Conservation (phyloP, 2,329 filamentous ascomycete genomes). For the Stachybotrys chartarum region DNA sequence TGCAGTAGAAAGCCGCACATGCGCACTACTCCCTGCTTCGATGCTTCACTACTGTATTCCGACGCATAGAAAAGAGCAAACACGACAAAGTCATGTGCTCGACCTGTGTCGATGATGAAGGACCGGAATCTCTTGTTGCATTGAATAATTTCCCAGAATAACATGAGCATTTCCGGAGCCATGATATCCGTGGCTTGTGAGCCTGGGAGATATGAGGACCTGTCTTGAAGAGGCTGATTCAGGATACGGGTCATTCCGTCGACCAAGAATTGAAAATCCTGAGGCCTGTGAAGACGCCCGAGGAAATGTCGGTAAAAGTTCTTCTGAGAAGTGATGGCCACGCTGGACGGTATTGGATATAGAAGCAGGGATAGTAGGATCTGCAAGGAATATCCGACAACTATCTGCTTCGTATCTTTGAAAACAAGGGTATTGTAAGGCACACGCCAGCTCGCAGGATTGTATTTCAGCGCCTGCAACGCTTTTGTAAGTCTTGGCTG, state of each 20-base stretch:
- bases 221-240: conserved; percentile 86
- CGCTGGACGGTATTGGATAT: conserved; percentile 79
- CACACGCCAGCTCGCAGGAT: conserved; percentile 86
- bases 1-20: conserved; percentile 98
- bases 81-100: conserved; percentile 87
- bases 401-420: conserved; percentile 80
- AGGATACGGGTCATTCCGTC: conserved; percentile 90
- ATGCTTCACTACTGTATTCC: conserved; percentile 76
- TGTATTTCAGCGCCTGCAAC: conserved; percentile 80
- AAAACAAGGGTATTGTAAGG: conserved; percentile 91
- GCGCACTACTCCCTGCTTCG: conserved; percentile 85
- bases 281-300: conserved; percentile 80
- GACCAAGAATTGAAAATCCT: conserved; percentile 96
- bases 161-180: conserved; percentile 90
- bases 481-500: conserved; percentile 7
- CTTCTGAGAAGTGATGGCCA: conserved; percentile 59
- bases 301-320: conserved; percentile 94
- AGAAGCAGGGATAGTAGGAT: conserved; percentile 78
- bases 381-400: conserved; percentile 89
- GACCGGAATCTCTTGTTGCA: conserved; percentile 96
- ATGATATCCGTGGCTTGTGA: conserved; percentile 75
- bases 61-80: conserved; percentile 88
- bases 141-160: conserved; percentile 96
- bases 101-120: conserved; percentile 93
- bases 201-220: conserved; percentile 80